phyloP scores from a whole-genome alignment of 1,284 basidiomycete genomes.

The Rhodotorula sp. region DNA sequence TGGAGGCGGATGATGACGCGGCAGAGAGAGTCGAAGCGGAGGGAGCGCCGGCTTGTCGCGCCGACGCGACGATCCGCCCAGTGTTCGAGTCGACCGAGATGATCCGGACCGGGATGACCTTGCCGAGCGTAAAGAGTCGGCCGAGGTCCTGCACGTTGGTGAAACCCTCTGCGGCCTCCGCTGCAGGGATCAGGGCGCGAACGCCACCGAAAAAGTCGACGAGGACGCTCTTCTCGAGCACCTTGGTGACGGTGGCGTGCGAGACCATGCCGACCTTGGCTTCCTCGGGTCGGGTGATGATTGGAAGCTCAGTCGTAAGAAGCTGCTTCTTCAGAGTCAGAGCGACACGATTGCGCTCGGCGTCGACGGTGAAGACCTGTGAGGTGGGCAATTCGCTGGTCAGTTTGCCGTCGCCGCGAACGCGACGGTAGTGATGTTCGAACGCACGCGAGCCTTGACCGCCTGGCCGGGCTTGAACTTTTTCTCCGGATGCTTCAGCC shows the following conservation, averaged over 20 bases:
- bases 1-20: conserved; percentile 63
- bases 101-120: conserved; percentile 82
- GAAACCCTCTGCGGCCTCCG: conserved; percentile 71
- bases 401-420: conserved; percentile 45
- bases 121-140: conserved; percentile 72
- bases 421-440: conserved; percentile 43
- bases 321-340: conserved; percentile 92
- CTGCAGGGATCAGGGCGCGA: conserved; percentile 75
- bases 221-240: conserved; percentile 71
- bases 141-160: conserved; percentile 59
- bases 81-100: conserved; percentile 66
- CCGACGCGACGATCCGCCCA: conserved; percentile 74
- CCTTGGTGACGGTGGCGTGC: conserved; percentile 78
- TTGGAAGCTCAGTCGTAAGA: conserved; percentile 70
- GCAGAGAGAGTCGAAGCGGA: conserved; percentile 60
- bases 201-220: conserved; percentile 89
- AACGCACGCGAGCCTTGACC: conserved; percentile 68
- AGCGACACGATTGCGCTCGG: conserved; percentile 73
- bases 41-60: conserved; percentile 65
- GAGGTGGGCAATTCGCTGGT: conserved; percentile 49
- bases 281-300: conserved; percentile 66
- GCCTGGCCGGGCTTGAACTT: conserved; percentile 79
- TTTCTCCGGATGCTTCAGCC: conserved; percentile 80
- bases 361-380: conserved; percentile 72
- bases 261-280: conserved; percentile 70